Evolutionary conservation across 257 asterid species (phyloP), one percentile per base, ranked within the genome.

Genomic region (Jaltomata sinuosa): DNA sequence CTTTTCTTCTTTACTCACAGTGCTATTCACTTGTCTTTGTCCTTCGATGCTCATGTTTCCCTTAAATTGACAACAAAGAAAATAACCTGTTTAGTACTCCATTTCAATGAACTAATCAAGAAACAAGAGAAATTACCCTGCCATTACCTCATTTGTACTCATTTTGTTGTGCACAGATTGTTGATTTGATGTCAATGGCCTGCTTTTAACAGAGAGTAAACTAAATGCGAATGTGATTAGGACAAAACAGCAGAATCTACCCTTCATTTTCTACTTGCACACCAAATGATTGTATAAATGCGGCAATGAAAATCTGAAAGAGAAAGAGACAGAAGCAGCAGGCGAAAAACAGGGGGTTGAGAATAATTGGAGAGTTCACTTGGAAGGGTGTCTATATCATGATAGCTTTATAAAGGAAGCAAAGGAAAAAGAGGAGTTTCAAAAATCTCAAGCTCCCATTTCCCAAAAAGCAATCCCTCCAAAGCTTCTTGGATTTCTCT

Each of bases 121-220:
- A 49, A 45, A 45, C 0, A 22, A 25, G 25, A 45, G 16, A 14
- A 76, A 25, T 25, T 2, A 14, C n/a, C n/a, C n/a, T n/a, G n/a
- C n/a, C n/a, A n/a, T 8, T 53, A 91, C 97, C 91, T 88, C 61
- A 62, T 79, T 65, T 74, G 90, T 83, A 59, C 29, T 84, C 52
- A 78, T 57, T 11, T 83, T 84, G 47, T 50, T 50, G 45, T 81
- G 86, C 80, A 80, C 2, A 27, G 90, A 12, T 65, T 65, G 67
- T 54, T 64, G 61, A 81, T 87, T 84, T 61, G 90, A 83, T 8
- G 86, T 79, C 62, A 91, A 54, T 10, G 84, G 85, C 53, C 92
- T 92, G 87, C 90, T 85, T 81, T 89, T 80, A 27, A 78, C 91
- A 68, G 87, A 84, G 74, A 67, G 87, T 87, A 92, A 88, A 64